phyloP scores from a whole-genome alignment of 352 stramenopile genomes.

The Halophytophthora polymorphica region DNA sequence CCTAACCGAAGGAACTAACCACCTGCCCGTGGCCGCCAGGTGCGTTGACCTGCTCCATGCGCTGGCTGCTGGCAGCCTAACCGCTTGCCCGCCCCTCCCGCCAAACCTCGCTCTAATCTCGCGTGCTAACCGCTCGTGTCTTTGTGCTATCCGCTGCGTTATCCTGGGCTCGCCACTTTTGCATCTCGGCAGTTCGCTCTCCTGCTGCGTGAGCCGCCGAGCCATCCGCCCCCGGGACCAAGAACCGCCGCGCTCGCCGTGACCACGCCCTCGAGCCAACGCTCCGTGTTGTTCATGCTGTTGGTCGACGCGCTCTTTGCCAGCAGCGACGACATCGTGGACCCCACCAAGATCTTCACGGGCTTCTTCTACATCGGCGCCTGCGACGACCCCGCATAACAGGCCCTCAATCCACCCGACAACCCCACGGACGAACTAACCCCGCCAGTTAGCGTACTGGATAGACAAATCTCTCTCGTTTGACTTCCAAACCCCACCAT shows the following conservation, averaged over 20 bases:
- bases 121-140: too few relatives aligned
- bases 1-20: background rate
- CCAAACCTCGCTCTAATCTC: background rate
- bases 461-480: slow-evolving; percentile 4
- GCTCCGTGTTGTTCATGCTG: slow-evolving; percentile 70
- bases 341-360: slow-evolving; percentile 86
- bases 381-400: slow-evolving; percentile 88
- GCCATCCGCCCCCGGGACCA: slow-evolving; percentile 5
- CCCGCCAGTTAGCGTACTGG: background rate
- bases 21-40: background rate
- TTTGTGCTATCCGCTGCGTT: background rate
- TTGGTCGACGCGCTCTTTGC: slow-evolving; percentile 66
- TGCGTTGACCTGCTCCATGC: too few relatives aligned
- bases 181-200: background rate
- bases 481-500: slow-evolving; percentile 6
- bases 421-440: background rate
- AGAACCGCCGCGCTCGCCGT: slow-evolving; percentile 6
- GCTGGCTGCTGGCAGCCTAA: too few relatives aligned
- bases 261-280: slow-evolving; percentile 21
- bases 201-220: slow-evolving; percentile 14
- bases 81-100: background rate
- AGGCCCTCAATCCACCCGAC: too few relatives aligned
- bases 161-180: background rate
- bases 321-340: slow-evolving; percentile 86
- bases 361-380: slow-evolving; percentile 90